Evolutionary conservation across 192 early-diverging fungal genomes (phyloP), one percentile per base, ranked within the genome.

Genomic region (Phlyctochytrium bullatum): DNA sequence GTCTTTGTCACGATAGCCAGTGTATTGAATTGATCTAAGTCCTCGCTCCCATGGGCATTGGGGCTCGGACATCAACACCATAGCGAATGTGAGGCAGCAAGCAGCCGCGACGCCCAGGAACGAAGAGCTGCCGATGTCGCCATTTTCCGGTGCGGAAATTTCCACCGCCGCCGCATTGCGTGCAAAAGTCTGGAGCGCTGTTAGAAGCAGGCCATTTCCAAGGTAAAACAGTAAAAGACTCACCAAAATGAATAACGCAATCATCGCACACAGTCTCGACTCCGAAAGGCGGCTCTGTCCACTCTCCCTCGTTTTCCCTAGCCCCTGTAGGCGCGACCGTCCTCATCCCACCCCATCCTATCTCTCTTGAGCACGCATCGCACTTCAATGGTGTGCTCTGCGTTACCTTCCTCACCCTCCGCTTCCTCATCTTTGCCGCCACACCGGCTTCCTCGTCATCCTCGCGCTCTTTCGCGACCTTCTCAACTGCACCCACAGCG

Each of bases 121-220:
- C 58, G 67, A 76, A 76, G 16, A 76, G 51, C 73, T 76, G 66
- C 60, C 25, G 29, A 23, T 72, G 74, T 2, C 74, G 40, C 62
- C 62, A 76, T 52, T 76, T 76, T 28, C 74, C 74, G 3, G 77
- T 78, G 20, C 77, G 65, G 23, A 51, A 68, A 20, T 70, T 78
- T 14, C 77, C 77, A 16, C 77, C 77, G 36, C 77, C 69, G 1
- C 77, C 77, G 60, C 77, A 78, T 69, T 78, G 66, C 24, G 71
- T 67, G 57, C 77, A 76, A 25, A 79, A 69, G 34, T 63, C 54
- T 51, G 73, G 73, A n/a, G n/a, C n/a, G n/a, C n/a, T 27, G 53
- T 78, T 31, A 25, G 25, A 3, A 59, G 24, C 40, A 50, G n/a
- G n/a, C 40, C 12, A n/a, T n/a, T n/a, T n/a, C n/a, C n/a, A n/a